Base-by-base conservation (phyloP, 2,329 filamentous ascomycete genomes). In the Aspergillus clavatus region DNA sequence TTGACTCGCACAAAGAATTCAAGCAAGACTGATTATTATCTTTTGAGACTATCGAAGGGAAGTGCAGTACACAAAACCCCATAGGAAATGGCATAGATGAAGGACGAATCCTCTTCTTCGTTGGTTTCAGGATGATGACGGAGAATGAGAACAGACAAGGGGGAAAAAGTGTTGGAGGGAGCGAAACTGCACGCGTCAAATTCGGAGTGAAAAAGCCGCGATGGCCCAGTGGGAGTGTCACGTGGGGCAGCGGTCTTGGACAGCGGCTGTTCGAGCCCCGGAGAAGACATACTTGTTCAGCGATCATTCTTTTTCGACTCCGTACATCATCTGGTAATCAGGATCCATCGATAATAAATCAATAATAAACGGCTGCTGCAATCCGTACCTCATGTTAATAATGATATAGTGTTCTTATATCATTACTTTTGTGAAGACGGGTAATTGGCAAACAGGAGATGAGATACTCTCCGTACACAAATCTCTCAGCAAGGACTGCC, bases 221-320 rank as follows among this genome's bases (percentile, higher is more conserved):
- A 44, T 55, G 48, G 50, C 45, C 45, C 42, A 55, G 46, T 36
- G 52, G 51, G 39, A 35, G 16, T 27, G 28, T 53, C 52, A 52
- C 50, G 52, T 50, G 50, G 3, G 4, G 10, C 6, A 3, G 7
- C 5, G 23, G 24, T 12, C 3, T 14, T 16, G 7, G 18, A 16
- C n/a, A 33, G 18, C 40, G n/a, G n/a, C 33, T 23, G 52, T 55
- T 55, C 52, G 52, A 48, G 11, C 16, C 42, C 22, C 24, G 42
- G 14, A 7, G 12, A 7, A 19, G 24, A 10, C 18, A 6, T 41
- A 14, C 29, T 6, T 10, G 7, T 18, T 28, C n/a, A 28, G 23
- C 16, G 29, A 18, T 28, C 4, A 7, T 7, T 22, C 27, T 14
- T 31, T 38, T 7, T 11, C 12, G 5, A 10, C 27, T n/a, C n/a